A percentile compares a stretch with the other conserved stretches of the same genome.
phyloP scores from a whole-genome alignment of 2,329 filamentous ascomycete genomes.

The Aspergillus sp. region DNA sequence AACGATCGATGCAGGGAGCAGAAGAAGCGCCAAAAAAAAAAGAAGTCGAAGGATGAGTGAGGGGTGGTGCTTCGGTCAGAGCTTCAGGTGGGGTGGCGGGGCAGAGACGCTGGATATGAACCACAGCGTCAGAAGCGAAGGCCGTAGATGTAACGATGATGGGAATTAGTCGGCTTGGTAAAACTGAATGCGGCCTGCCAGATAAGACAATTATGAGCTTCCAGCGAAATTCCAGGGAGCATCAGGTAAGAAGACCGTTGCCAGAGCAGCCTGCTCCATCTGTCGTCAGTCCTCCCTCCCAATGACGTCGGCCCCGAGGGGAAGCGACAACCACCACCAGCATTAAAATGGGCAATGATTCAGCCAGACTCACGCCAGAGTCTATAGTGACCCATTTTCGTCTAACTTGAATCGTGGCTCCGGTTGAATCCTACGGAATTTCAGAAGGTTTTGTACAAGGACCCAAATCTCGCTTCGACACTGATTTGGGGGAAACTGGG shows the following conservation, averaged over 20 bases:
- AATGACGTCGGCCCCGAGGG: constrained; percentile 3
- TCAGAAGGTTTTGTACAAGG: not conserved
- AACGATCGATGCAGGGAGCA: not conserved
- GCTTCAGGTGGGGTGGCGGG: constrained; percentile 19
- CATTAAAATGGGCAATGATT: not conserved
- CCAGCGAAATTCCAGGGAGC: not conserved
- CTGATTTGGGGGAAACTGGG: constrained; percentile 1
- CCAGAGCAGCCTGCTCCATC: not conserved
- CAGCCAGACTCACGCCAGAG: not conserved
- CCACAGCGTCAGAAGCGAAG: constrained; percentile 11
- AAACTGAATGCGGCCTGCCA: not conserved
- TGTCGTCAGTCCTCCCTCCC: constrained; percentile 1
- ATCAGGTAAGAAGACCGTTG: not conserved
- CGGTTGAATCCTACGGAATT: not conserved
- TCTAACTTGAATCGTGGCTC: not conserved
- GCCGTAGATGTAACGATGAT: constrained; percentile 8
- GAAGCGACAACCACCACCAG: not conserved
- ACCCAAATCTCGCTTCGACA: not conserved
- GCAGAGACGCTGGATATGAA: constrained; percentile 8
- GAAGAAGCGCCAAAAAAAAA: not conserved
- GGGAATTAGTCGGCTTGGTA: not conserved
- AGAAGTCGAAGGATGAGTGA: not conserved
- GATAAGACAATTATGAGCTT: not conserved
- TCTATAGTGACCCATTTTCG: not conserved
- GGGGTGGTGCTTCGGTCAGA: constrained; percentile 1